A percentile compares a stretch with the other conserved stretches of the same genome.
phyloP scores from a whole-genome alignment of 768 basidiomycete species.

The Daedalea quercina region DNA sequence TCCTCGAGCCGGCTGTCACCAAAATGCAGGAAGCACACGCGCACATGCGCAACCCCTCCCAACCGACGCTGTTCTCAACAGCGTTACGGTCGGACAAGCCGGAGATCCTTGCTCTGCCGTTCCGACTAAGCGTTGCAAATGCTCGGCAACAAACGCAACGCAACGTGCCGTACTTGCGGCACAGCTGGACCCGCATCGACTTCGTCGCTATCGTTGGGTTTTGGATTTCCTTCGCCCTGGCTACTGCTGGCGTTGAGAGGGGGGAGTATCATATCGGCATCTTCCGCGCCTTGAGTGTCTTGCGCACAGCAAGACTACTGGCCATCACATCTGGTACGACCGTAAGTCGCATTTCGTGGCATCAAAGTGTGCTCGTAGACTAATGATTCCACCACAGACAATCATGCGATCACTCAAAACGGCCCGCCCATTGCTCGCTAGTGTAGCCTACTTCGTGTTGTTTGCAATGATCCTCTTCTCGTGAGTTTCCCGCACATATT shows the following conservation, averaged over 20 bases:
- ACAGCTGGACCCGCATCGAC: slow-evolving; percentile 91
- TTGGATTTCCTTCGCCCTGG: slow-evolving; percentile 78
- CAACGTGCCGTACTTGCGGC: slow-evolving; percentile 83
- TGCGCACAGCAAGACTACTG: slow-evolving; percentile 76
- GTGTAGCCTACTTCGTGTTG: slow-evolving; percentile 85
- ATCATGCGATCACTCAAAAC: slow-evolving; percentile 92
- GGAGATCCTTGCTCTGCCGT: slow-evolving; percentile 47
- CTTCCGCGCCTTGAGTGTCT: slow-evolving; percentile 83
- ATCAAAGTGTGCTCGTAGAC: neutral
- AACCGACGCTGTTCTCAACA: slow-evolving; percentile 44
- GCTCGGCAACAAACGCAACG: slow-evolving; percentile 50
- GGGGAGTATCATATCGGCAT: slow-evolving; percentile 70
- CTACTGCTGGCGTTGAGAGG: slow-evolving; percentile 60
- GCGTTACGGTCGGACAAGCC: slow-evolving; percentile 39
- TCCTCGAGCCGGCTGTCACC: slow-evolving; percentile 29
- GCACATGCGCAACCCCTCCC: slow-evolving; percentile 36
- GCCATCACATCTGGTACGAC: slow-evolving; percentile 90
- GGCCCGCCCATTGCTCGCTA: slow-evolving; percentile 82
- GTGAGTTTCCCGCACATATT: slow-evolving; percentile 35
- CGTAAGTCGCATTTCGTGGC: slow-evolving; percentile 35
- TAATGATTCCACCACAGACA: slow-evolving; percentile 46
- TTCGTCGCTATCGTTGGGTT: slow-evolving; percentile 79
- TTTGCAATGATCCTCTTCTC: slow-evolving; percentile 89
- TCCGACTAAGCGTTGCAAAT: slow-evolving; percentile 51
- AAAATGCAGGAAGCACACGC: slow-evolving; percentile 31